Evolutionary conservation across 2,329 filamentous ascomycete species (phyloP), one percentile per base, ranked within the genome.

Genomic region (Lachnellula suecica): DNA sequence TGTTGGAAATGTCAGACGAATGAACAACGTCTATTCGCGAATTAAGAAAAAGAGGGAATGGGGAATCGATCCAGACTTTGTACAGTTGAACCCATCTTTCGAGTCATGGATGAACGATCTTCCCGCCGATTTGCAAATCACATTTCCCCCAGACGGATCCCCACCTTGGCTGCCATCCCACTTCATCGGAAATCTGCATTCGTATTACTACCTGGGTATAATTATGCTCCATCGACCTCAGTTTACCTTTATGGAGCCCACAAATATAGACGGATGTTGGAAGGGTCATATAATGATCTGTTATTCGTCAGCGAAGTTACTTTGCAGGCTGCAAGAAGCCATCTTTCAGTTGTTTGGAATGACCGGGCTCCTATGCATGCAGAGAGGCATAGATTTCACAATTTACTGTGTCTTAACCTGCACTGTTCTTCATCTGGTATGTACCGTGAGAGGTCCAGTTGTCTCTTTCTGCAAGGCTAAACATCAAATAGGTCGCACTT

Each of bases 391-490:
- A 68, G 96, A 92, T 71, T 97, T 96, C 65, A 91, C 90, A 6
- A 91, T 97, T n/a, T 97, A 97, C 66, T 85, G 87, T 51, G 85
- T 96, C 23, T 74, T 97, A 41, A 94, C 91, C 1, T 96, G 92
- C 74, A 92, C 93, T 22, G 92, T 97, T 71, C 80, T 97, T 49
- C 92, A 97, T 70, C 72, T 97, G 71, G 93, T 97, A 78, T 71
- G 90, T 81, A 44, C n/a, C n/a, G n/a, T n/a, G n/a, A n/a, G n/a
- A n/a, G n/a, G n/a, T n/a, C n/a, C n/a, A n/a, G n/a, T n/a, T n/a
- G n/a, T n/a, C n/a, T 23, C 37, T 44, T 45, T 41, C 10, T 40
- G 20, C 29, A 48, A 17, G 22, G 24, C 4, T 34, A 15, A n/a
- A 17, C 29, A 44, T 23, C 52, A 47, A 31, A 51, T 61, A 95